Evolutionary conservation across 169 alveolate species (phyloP).

Genomic region (Cryptosporidium felis): DNA sequence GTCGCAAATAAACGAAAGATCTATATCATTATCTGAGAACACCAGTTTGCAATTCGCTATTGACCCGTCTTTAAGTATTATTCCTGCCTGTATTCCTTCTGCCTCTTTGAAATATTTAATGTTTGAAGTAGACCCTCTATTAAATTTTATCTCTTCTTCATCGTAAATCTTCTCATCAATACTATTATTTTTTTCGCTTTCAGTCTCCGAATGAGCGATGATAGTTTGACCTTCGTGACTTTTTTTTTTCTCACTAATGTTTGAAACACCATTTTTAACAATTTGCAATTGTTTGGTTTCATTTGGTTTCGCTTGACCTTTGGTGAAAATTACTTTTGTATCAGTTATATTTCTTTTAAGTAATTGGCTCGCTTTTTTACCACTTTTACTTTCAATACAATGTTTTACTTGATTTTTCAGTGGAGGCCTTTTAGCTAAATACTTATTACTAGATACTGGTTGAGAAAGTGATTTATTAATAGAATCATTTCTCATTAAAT

Average conservation of each 20-base stretch:
- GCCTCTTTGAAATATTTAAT: not conserved
- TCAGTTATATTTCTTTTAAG: not conserved
- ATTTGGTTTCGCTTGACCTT: not conserved
- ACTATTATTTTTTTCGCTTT: not conserved
- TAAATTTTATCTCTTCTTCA: constrained; percentile 47
- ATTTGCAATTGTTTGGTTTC: too few relatives aligned
- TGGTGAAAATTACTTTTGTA: not conserved
- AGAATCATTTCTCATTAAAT: too few relatives aligned
- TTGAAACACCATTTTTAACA: not conserved
- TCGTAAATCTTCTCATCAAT: too few relatives aligned
- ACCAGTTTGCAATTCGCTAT: not conserved
- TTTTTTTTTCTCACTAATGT: not conserved
- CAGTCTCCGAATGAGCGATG: not conserved
- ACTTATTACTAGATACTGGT: too few relatives aligned
- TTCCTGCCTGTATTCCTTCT: constrained; percentile 19
- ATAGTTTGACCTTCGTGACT: not conserved
- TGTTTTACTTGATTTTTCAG: not conserved
- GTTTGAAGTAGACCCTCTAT: constrained; percentile 1
- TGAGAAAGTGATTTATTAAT: too few relatives aligned
- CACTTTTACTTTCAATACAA: not conserved
- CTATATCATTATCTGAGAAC: constrained; percentile 19
- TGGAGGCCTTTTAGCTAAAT: not conserved
- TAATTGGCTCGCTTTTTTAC: not conserved
- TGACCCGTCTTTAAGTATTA: constrained; percentile 46
- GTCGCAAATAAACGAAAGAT: constrained; percentile 47